A percentile compares a stretch with the other conserved stretches of the same genome.
These are phyloP conservation scores for Dictyostelium brefeldianum DNA, from an alignment of 78 protist species.

Conservation along the genomic window DNA sequence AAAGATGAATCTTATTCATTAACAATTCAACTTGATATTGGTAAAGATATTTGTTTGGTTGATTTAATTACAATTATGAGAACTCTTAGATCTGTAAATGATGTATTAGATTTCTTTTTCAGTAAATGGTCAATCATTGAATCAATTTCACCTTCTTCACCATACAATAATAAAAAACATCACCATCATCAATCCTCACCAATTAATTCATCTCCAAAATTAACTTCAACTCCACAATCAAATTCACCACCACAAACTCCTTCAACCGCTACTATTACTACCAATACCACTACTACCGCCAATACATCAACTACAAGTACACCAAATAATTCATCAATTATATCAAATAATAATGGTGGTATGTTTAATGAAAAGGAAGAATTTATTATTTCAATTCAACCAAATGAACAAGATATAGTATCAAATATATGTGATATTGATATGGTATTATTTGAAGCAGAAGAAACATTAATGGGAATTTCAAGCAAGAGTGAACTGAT, in stretches of 20 bases:
- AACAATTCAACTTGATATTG: background rate
- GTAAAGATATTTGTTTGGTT: constrained; percentile 22
- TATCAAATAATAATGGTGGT: background rate
- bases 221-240: background rate
- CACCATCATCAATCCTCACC: background rate
- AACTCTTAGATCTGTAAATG: constrained; percentile 30
- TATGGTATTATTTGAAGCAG: constrained; percentile 30
- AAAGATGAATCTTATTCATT: background rate
- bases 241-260: background rate
- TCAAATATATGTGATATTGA: background rate
- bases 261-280: background rate
- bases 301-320: background rate
- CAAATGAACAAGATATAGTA: background rate
- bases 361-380: background rate
- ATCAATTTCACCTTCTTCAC: background rate
- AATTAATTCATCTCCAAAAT: background rate
- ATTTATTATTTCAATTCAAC: background rate
- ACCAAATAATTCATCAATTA: background rate
- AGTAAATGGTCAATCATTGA: constrained; percentile 26
- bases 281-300: background rate
- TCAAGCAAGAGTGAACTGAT: constrained; percentile 32
- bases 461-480: constrained; percentile 37
- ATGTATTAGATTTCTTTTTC: constrained; percentile 44
- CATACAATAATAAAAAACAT: background rate
- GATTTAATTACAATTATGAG: constrained; percentile 52